Evolutionary conservation across 352 stramenopile species (phyloP).

Genomic region (Hyaloperonospora brassicae): DNA sequence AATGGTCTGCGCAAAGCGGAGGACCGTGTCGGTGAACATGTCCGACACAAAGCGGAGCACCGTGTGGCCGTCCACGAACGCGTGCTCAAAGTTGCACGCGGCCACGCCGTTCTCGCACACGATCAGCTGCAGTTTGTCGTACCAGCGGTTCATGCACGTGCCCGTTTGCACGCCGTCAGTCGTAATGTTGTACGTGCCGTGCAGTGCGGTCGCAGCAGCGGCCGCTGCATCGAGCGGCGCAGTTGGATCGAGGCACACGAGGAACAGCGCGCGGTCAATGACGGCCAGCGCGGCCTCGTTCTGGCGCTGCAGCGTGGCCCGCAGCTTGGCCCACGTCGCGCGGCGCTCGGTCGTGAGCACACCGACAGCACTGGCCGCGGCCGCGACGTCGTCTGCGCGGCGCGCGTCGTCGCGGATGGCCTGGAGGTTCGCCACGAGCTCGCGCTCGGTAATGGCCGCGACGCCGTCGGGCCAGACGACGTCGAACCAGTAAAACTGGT

Average conservation of each 20-base stretch:
- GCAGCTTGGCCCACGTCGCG: constrained; percentile 84
- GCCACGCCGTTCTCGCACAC: constrained; percentile 91
- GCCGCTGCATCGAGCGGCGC: constrained; percentile 63
- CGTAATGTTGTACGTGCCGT: constrained; percentile 87
- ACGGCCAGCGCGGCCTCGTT: constrained; percentile 80
- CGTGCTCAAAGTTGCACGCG: constrained; percentile 97
- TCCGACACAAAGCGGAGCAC: constrained; percentile 86
- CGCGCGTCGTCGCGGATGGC: constrained; percentile 84
- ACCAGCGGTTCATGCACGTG: constrained; percentile 96
- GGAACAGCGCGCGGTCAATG: constrained; percentile 91
- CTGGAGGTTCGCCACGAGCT: constrained; percentile 87
- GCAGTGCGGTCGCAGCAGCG: constrained; percentile 81
- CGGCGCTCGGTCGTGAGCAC: constrained; percentile 90
- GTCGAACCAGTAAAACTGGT: constrained; percentile 95
- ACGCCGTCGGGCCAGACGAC: constrained; percentile 81
- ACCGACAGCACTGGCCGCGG: constrained; percentile 64
- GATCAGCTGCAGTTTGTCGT: constrained; percentile 96
- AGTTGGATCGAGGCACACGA: constrained; percentile 92
- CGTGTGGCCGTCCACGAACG: constrained; percentile 95
- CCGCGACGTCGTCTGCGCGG: constrained; percentile 47
- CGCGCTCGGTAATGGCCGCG: constrained; percentile 85
- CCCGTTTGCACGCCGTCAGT: constrained; percentile 70
- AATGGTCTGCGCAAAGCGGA: constrained; percentile 91
- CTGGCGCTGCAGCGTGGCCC: constrained; percentile 63
- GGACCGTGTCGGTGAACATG: constrained; percentile 88